Evolutionary conservation across 2,329 filamentous ascomycete genomes (phyloP).

Genomic region (Sphaerostilbella broomeana): DNA sequence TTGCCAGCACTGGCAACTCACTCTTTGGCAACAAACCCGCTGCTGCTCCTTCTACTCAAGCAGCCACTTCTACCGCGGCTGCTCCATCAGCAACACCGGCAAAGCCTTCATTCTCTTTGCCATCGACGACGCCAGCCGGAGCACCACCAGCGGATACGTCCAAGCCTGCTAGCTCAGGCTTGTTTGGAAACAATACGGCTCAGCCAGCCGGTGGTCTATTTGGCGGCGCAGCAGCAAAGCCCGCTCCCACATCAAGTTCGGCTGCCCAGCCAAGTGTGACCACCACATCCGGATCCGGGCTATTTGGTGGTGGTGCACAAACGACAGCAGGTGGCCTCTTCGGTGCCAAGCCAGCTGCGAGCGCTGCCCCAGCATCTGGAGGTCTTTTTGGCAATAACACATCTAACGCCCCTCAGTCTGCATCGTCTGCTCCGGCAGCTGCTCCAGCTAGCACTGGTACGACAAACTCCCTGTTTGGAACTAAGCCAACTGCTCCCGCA

Average conservation of each 20-base stretch:
- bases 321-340: constrained; percentile 20
- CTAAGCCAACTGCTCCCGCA: constrained; percentile 32
- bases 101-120: constrained; percentile 43
- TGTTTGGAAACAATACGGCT: constrained; percentile 11
- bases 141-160: constrained; percentile 39
- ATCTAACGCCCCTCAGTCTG: constrained; percentile 15
- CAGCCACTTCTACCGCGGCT: constrained; percentile 14
- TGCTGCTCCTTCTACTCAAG: constrained; percentile 5
- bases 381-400: constrained; percentile 22
- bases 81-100: constrained; percentile 30
- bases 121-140: constrained; percentile 50
- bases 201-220: constrained; percentile 20
- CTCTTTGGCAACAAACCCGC: constrained; percentile 16
- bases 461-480: constrained; percentile 32
- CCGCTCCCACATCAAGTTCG: constrained; percentile 14
- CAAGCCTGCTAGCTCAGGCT: constrained; percentile 19
- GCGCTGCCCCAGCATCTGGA: constrained; percentile 17
- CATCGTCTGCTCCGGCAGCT: constrained; percentile 21
- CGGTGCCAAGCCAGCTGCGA: constrained; percentile 19
- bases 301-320: constrained; percentile 27
- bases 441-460: constrained; percentile 19
- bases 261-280: constrained; percentile 15
- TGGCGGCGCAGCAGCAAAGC: constrained; percentile 18
- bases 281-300: constrained; percentile 17
- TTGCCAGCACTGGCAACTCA: constrained; percentile 13